Evolutionary conservation across 176 grass and related monocot genomes (phyloP).

Genomic region (Phoenix roebelenii): DNA sequence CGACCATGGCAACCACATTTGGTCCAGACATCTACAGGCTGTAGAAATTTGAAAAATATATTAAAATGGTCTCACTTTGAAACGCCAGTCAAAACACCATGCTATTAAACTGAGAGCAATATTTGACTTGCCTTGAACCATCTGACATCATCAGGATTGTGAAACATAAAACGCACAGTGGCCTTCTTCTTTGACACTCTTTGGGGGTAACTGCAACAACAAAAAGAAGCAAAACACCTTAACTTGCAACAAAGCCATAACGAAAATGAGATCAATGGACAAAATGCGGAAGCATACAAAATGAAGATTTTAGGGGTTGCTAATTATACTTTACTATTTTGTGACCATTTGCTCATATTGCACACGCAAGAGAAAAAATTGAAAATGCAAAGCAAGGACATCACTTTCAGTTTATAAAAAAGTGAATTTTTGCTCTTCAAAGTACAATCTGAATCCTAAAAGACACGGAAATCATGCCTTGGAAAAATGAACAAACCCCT

Average conservation of each 20-base stretch:
- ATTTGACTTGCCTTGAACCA: slow-evolving; percentile 83
- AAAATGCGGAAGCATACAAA: too few relatives aligned
- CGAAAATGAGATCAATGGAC: not conserved
- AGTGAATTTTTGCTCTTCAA: too few relatives aligned
- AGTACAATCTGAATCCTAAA: too few relatives aligned
- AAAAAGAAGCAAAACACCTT: not conserved
- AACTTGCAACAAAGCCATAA: not conserved
- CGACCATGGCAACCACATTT: slow-evolving; percentile 81
- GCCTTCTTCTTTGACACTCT: slow-evolving; percentile 91
- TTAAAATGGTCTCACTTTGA: not conserved
- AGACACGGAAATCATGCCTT: too few relatives aligned
- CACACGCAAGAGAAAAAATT: too few relatives aligned
- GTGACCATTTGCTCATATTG: too few relatives aligned
- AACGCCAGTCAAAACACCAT: not conserved
- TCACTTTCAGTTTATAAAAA: too few relatives aligned
- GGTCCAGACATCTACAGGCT: slow-evolving; percentile 84
- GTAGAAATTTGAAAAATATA: not conserved
- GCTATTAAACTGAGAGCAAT: not conserved
- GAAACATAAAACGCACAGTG: slow-evolving; percentile 88
- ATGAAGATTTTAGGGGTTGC: too few relatives aligned
- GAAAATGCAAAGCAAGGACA: too few relatives aligned
- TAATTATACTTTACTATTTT: too few relatives aligned
- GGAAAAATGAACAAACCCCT: too few relatives aligned
- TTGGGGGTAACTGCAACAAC: slow-evolving; percentile 66
- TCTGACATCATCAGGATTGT: slow-evolving; percentile 73